Evolutionary conservation across 805 yeast species (phyloP), one percentile per base, ranked within the genome.

Genomic region (Tetrapisispora pingtungensis): DNA sequence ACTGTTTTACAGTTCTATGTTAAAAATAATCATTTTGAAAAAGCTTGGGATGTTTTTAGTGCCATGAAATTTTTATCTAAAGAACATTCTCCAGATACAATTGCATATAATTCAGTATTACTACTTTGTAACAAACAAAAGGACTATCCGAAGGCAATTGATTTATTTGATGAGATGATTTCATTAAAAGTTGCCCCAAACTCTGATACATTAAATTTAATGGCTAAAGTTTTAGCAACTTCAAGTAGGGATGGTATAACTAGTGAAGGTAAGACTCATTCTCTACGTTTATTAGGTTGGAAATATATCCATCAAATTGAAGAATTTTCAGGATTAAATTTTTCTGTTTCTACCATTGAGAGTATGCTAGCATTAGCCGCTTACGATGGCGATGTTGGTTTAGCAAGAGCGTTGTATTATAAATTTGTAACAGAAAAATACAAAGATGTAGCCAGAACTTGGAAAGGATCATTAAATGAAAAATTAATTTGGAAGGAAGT

Each of bases 61-160:
- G 77, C 86, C 49, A 79, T 93, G 88, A 90, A 87, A 58, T 90
- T 85, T 59, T 61, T 82, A 51, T 78, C 93, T 1, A 56, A 69
- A 4, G 66, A 69, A 24, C 77, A 88, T 14, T 72, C 76, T 41
- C 96, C 97, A 0, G 83, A 79, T 40, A 55, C 75, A 0, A 62
- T 65, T 15, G 76, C 88, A 1, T 93, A 88, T 61, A 78, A 81
- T 46, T 75, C 83, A 6, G 76, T 88, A 69, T 75, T 90, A 12
- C 71, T 78, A 10, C 68, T 85, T 7, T 78, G 84, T 49, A 75
- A 80, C 3, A 74, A 74, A 49, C 72, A 76, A 44, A 70, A 75
- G 40, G 75, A 84, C 44, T 68, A 84, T 13, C 89, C 87, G 47
- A 80, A 74, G 50, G 94, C 88, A 0, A 59, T 89, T 30, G 90